Evolutionary conservation across 805 yeast species (phyloP).

Genomic region (Wickerhamiella nectarea): DNA sequence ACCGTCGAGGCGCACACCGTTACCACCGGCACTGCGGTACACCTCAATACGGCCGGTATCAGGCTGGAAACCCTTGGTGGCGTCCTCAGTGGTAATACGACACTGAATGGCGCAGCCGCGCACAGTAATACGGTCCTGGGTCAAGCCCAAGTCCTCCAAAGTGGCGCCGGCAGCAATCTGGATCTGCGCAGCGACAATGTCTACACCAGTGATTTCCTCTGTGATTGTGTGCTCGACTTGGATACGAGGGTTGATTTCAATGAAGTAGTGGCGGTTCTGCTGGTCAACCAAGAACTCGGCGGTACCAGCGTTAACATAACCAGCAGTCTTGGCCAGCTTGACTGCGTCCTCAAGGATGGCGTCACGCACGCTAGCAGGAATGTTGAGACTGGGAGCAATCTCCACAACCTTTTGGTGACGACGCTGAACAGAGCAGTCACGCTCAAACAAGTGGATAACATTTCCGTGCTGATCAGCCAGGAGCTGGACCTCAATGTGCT

Average conservation of each 20-base stretch:
- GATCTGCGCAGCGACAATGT: slow-evolving; percentile 94
- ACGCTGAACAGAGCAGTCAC: slow-evolving; percentile 99
- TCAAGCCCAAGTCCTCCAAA: slow-evolving; percentile 74
- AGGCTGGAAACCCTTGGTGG: slow-evolving; percentile 91
- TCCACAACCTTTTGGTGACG: slow-evolving; percentile 98
- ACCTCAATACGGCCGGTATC: slow-evolving; percentile 98
- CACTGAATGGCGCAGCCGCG: slow-evolving; percentile 98
- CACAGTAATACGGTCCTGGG: slow-evolving; percentile 88
- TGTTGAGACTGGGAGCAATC: slow-evolving; percentile 91
- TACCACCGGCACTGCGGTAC: slow-evolving; percentile 97
- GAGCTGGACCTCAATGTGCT: slow-evolving; percentile 94
- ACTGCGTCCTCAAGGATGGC: slow-evolving; percentile 93
- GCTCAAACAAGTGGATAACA: slow-evolving; percentile 87
- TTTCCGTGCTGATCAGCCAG: slow-evolving; percentile 90
- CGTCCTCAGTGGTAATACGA: slow-evolving; percentile 98
- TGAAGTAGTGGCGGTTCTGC: slow-evolving; percentile 90
- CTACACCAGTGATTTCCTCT: slow-evolving; percentile 97
- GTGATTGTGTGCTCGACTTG: slow-evolving; percentile 99
- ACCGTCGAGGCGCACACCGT: slow-evolving; percentile 97
- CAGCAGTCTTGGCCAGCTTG: slow-evolving; percentile 72
- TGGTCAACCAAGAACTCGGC: slow-evolving; percentile 92
- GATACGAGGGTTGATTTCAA: slow-evolving; percentile 94
- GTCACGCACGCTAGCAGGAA: slow-evolving; percentile 72
- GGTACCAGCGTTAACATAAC: slow-evolving; percentile 95
- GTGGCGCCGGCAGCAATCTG: slow-evolving; percentile 98